phyloP scores from a whole-genome alignment of 1,284 basidiomycete genomes.

The Limonomyces culmigenus region DNA sequence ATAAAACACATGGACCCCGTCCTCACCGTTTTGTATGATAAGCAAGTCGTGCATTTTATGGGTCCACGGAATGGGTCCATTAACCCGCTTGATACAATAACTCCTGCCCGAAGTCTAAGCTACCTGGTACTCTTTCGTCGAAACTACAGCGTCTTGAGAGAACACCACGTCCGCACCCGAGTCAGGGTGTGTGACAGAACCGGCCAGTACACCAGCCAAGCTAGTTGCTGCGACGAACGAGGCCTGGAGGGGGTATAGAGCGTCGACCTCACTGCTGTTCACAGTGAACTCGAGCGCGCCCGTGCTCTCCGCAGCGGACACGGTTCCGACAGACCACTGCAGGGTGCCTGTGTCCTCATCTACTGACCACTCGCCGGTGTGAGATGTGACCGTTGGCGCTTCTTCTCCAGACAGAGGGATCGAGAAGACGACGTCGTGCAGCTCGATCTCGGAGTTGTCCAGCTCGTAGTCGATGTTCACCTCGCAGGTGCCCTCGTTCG shows the following conservation, averaged over 20 bases:
- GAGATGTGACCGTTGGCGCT: conserved; percentile 68
- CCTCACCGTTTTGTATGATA: too few species aligned
- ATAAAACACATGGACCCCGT: too few species aligned
- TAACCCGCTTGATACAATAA: too few species aligned
- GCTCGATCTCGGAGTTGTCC: conserved; percentile 63
- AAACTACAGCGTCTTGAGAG: conserved; percentile 63
- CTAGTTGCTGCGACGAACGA: conserved; percentile 69
- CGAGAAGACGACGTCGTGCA: conserved; percentile 78
- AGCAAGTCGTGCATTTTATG: too few species aligned
- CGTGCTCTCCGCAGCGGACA: conserved; percentile 43
- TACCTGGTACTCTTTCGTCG: conserved; percentile 56
- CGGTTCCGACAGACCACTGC: conserved; percentile 62
- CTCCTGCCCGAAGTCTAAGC: conserved; percentile 20
- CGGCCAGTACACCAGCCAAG: conserved; percentile 54
- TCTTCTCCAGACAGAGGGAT: too few species aligned
- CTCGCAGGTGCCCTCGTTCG: conserved; percentile 79
- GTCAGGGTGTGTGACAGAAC: conserved; percentile 36
- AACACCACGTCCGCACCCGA: conserved; percentile 48
- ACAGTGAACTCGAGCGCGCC: conserved; percentile 83
- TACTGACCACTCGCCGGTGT: conserved; percentile 67
- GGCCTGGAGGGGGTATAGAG: conserved; percentile 88
- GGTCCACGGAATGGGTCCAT: too few species aligned
- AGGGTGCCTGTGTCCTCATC: conserved; percentile 67
- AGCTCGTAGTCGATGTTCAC: conserved; percentile 97
- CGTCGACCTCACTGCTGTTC: conserved; percentile 66